These are phyloP conservation scores for Mayamaea pseudoterrestris DNA, from an alignment of 108 stramenopile genomes.

Conservation along the genomic window DNA sequence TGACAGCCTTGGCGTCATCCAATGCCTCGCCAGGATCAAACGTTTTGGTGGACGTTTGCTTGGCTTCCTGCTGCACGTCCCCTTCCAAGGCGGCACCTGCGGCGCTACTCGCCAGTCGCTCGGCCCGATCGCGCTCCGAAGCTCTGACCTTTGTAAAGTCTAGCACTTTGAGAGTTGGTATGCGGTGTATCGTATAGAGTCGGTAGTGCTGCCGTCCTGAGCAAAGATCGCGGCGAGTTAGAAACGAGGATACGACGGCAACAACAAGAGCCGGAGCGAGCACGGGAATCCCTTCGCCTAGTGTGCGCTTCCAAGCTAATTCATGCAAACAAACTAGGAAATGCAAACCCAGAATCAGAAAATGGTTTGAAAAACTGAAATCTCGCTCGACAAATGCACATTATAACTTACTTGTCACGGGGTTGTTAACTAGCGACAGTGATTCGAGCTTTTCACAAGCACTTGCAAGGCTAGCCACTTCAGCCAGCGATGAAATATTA, in stretches of 20 bases:
- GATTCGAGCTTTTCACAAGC: slow-evolving; percentile 59
- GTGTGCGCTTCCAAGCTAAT: too few species aligned
- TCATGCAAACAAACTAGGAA: too few species aligned
- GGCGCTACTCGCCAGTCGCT: slow-evolving; percentile 59
- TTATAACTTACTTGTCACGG: slow-evolving; percentile 79
- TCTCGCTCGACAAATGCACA: neutral
- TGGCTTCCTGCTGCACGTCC: slow-evolving; percentile 45
- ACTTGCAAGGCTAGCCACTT: slow-evolving; percentile 48
- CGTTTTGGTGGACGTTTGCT: slow-evolving; percentile 56
- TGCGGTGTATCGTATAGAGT: slow-evolving; percentile 36
- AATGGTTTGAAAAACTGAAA: neutral
- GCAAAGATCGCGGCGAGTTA: neutral
- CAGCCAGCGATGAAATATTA: slow-evolving; percentile 47
- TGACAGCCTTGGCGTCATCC: neutral
- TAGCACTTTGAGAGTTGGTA: slow-evolving; percentile 62
- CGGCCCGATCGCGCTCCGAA: slow-evolving; percentile 60
- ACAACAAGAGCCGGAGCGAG: neutral
- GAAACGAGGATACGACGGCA: neutral
- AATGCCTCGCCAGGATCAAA: slow-evolving; percentile 71
- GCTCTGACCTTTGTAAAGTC: slow-evolving; percentile 60
- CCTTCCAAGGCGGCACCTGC: slow-evolving; percentile 76
- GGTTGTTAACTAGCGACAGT: slow-evolving; percentile 59
- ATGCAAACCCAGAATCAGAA: slow-evolving; percentile 1
- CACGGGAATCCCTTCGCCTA: neutral
- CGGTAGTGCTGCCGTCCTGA: slow-evolving; percentile 78